These are phyloP conservation scores for Pythium brassicae DNA, from an alignment of 352 stramenopile species.

Conservation along the genomic window DNA sequence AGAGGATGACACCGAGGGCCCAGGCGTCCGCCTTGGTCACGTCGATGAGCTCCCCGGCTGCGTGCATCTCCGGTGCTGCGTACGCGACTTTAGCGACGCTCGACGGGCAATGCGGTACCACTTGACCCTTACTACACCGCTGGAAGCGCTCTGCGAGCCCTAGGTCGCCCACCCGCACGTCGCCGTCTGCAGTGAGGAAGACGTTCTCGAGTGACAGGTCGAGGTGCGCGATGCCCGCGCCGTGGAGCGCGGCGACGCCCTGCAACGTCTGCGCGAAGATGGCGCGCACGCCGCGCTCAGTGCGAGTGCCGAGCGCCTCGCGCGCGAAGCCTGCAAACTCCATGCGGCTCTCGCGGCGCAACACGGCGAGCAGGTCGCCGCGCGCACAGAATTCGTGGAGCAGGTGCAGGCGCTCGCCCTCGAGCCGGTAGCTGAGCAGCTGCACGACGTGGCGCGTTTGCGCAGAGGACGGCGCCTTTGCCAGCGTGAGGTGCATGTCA, in stretches of 20 bases:
- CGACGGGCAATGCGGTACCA: slow-evolving; percentile 13
- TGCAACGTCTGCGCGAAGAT: slow-evolving; percentile 77
- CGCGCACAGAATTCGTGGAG: slow-evolving; percentile 61
- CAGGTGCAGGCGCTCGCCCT: slow-evolving; percentile 53
- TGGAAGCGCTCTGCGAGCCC: slow-evolving; percentile 65
- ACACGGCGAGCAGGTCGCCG: slow-evolving; percentile 55
- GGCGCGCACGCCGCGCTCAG: slow-evolving; percentile 29
- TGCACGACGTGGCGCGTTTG: slow-evolving; percentile 35
- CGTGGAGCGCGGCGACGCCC: slow-evolving; percentile 85
- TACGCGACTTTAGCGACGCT: slow-evolving; percentile 59
- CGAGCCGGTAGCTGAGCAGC: slow-evolving; percentile 38
- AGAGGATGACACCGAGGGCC: slow-evolving; percentile 71
- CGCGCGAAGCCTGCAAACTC: slow-evolving; percentile 29
- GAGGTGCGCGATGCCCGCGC: slow-evolving; percentile 83
- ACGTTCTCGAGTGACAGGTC: slow-evolving; percentile 95
- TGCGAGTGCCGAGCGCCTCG: slow-evolving; percentile 21
- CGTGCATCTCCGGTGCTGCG: slow-evolving; percentile 60
- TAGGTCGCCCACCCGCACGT: slow-evolving; percentile 88
- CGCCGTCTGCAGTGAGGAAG: slow-evolving; percentile 82
- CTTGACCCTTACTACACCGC: slow-evolving; percentile 19
- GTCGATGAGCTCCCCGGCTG: slow-evolving; percentile 25
- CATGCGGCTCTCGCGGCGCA: slow-evolving; percentile 43
- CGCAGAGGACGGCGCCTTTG: slow-evolving; percentile 10
- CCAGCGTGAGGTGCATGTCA: slow-evolving; percentile 55
- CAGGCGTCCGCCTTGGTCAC: slow-evolving; percentile 59